Evolutionary conservation across 768 basidiomycete species (phyloP).

Genomic region (Auricularia sp.): DNA sequence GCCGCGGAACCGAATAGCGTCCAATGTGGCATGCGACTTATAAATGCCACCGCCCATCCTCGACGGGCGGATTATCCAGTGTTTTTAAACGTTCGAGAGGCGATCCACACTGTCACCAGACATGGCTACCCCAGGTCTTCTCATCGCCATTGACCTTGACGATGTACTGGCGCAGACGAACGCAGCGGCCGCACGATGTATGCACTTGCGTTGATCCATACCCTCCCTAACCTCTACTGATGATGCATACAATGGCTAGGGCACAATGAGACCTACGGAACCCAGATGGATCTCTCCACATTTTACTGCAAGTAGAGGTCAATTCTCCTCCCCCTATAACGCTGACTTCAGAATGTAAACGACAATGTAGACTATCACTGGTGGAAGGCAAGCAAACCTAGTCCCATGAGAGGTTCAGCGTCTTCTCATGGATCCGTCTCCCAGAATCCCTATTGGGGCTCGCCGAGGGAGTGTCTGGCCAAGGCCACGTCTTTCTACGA

Average conservation of each 20-base stretch:
- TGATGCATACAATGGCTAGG: constrained; percentile 28
- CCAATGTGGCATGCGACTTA: neutral
- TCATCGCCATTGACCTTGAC: constrained; percentile 58
- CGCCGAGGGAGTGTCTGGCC: constrained; percentile 40
- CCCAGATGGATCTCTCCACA: constrained; percentile 41
- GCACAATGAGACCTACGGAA: constrained; percentile 54
- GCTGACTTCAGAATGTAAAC: neutral
- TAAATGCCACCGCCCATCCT: neutral
- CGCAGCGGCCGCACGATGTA: constrained; percentile 44
- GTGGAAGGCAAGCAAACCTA: constrained; percentile 48
- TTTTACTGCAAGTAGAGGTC: constrained; percentile 45
- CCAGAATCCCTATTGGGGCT: constrained; percentile 53
- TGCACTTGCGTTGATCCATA: constrained; percentile 13
- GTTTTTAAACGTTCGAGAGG: no score
- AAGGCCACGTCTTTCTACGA: constrained; percentile 53
- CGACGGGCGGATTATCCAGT: no score
- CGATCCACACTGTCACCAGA: no score
- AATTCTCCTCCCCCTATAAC: neutral
- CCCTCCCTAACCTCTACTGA: neutral
- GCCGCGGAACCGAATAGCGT: neutral
- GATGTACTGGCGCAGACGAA: constrained; percentile 64
- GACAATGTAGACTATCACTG: constrained; percentile 52
- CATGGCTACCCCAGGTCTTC: neutral
- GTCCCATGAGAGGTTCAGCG: neutral
- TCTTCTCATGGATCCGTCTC: neutral